Evolutionary conservation across 768 basidiomycete species (phyloP).

Genomic region (Rhizopogon rudus): DNA sequence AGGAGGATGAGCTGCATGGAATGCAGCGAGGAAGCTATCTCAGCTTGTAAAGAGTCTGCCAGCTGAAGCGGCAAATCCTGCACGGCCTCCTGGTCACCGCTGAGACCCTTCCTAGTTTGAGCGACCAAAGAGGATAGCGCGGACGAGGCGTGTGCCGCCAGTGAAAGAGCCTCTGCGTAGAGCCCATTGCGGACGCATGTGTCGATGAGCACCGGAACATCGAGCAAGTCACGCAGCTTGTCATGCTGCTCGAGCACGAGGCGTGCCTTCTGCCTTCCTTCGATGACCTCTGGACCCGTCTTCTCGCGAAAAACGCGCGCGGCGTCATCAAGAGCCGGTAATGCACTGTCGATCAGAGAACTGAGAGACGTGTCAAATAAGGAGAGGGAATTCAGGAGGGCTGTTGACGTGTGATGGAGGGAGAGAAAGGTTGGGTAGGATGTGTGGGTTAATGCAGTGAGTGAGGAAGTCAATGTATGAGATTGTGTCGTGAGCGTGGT

Average conservation of each 20-base stretch:
- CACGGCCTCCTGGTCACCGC: neutral
- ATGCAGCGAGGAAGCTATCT: constrained; percentile 60
- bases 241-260: constrained; percentile 93
- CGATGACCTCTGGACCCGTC: constrained; percentile 64
- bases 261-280: constrained; percentile 68
- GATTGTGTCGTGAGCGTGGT: constrained; percentile 75
- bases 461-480: constrained; percentile 81
- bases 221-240: constrained; percentile 87
- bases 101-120: constrained; percentile 29
- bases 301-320: constrained; percentile 67
- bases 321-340: constrained; percentile 74
- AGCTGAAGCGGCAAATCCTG: constrained; percentile 16
- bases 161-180: constrained; percentile 87
- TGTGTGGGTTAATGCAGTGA: constrained; percentile 85
- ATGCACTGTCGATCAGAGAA: constrained; percentile 54
- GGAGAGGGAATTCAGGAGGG: constrained; percentile 65
- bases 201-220: constrained; percentile 86
- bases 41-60: constrained; percentile 50
- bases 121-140: constrained; percentile 37
- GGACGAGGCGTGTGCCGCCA: constrained; percentile 65
- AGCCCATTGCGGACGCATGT: constrained; percentile 91
- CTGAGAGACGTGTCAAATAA: constrained; percentile 74
- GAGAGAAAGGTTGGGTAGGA: constrained; percentile 91
- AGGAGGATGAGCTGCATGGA: constrained; percentile 77
- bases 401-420: constrained; percentile 75